Conservation (phyloP, 768 basidiomycete genomes). For the Saitozyma podzolica region DNA sequence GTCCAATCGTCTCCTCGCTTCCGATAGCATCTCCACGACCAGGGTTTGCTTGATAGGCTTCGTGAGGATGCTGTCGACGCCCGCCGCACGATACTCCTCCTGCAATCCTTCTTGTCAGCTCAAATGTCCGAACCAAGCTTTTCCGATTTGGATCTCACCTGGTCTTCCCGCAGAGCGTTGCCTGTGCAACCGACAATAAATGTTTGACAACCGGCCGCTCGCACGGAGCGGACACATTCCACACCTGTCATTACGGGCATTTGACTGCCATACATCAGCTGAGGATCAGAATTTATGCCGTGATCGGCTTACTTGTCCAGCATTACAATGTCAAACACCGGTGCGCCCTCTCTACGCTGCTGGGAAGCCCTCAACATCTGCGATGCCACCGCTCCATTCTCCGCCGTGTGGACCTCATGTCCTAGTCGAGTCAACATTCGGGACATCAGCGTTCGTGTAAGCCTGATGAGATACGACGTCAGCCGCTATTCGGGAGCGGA, state of each 20-base stretch:
- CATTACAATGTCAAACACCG: slow-evolving; percentile 40
- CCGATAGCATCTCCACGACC: slow-evolving; percentile 33
- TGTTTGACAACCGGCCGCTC: slow-evolving; percentile 37
- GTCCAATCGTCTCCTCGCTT: too few species aligned
- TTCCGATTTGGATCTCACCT: too few species aligned
- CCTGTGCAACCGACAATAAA: slow-evolving; percentile 48
- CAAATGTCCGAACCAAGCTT: too few species aligned
- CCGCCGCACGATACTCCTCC: slow-evolving; percentile 44
- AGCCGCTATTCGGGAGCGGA: neutral
- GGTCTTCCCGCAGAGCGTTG: too few species aligned
- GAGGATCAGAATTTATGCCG: too few species aligned
- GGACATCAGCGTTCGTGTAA: slow-evolving; percentile 48
- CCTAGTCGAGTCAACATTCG: slow-evolving; percentile 46
- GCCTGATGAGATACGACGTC: slow-evolving; percentile 15
- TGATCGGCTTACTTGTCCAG: slow-evolving; percentile 44
- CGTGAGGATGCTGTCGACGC: slow-evolving; percentile 44
- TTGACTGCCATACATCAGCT: slow-evolving; percentile 36
- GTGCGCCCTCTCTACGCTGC: too few species aligned
- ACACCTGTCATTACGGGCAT: slow-evolving; percentile 50
- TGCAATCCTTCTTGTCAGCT: slow-evolving; percentile 47
- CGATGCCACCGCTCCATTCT: slow-evolving; percentile 44
- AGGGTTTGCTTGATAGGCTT: slow-evolving; percentile 44
- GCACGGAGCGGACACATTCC: slow-evolving; percentile 39
- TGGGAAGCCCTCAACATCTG: too few species aligned
- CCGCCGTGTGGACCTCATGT: slow-evolving; percentile 40